These are phyloP conservation scores for Termitomyces sp. DNA, from an alignment of 1,284 basidiomycete species.

Conservation along the genomic window DNA sequence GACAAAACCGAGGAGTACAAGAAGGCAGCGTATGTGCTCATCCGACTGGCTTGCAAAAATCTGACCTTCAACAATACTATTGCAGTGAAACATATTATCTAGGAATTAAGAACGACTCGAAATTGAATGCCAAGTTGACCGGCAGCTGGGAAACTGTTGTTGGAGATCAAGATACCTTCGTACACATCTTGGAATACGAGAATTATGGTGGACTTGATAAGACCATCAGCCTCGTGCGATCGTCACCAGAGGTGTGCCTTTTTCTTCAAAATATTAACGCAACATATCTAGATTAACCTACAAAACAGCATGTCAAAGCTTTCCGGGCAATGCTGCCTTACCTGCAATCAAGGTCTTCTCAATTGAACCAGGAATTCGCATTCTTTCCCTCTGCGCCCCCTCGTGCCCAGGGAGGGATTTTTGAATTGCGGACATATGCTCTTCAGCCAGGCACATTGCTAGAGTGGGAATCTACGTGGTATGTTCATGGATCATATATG, in stretches of 20 bases:
- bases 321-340: constrained; percentile 70
- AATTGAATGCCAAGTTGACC: constrained; percentile 79
- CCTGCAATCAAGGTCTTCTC: constrained; percentile 65
- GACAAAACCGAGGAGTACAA: constrained; percentile 78
- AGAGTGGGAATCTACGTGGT: constrained; percentile 94
- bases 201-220: constrained; percentile 84
- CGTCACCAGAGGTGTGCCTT: constrained; percentile 47
- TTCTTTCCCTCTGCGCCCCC: constrained; percentile 90
- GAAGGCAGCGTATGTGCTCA: constrained; percentile 69
- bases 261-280: neutral
- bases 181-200: constrained; percentile 79
- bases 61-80: neutral
- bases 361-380: constrained; percentile 89
- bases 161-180: constrained; percentile 82
- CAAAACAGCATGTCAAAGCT: constrained; percentile 50
- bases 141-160: constrained; percentile 89
- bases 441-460: constrained; percentile 80
- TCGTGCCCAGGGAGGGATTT: constrained; percentile 80
- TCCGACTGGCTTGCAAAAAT: constrained; percentile 3
- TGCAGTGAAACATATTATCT: constrained; percentile 76
- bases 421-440: constrained; percentile 86
- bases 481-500: constrained; percentile 19
- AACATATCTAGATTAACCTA: constrained; percentile 2
- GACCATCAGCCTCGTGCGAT: constrained; percentile 52
- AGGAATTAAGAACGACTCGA: constrained; percentile 66